Conservation (phyloP, 345 rosid species). For the Geranium brycei region DNA sequence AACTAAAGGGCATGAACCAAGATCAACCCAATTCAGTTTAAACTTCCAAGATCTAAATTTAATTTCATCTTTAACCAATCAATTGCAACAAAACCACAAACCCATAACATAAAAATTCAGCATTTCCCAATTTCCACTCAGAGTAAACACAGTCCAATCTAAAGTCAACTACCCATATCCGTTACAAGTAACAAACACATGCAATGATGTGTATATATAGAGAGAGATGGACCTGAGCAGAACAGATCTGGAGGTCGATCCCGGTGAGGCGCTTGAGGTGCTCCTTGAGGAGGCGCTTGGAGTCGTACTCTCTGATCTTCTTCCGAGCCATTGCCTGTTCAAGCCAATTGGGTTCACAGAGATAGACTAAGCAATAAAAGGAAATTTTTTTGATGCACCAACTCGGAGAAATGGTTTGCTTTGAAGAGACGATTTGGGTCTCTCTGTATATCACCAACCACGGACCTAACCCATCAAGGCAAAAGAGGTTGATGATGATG, state of each 20-base stretch:
- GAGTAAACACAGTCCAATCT: background rate
- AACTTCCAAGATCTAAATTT: too few relatives aligned
- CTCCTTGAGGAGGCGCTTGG: conserved; percentile 61
- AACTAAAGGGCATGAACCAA: background rate
- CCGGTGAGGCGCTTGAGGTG: conserved; percentile 63
- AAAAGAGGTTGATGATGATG: too few relatives aligned
- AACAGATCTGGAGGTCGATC: conserved; percentile 46
- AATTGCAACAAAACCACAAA: too few relatives aligned
- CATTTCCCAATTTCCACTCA: background rate
- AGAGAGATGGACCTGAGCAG: conserved; percentile 48
- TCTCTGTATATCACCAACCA: too few relatives aligned
- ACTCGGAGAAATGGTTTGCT: too few relatives aligned
- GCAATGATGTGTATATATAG: background rate
- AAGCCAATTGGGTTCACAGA: too few relatives aligned
- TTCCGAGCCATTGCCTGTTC: conserved; percentile 49
- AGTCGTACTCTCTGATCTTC: conserved; percentile 87
- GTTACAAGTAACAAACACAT: too few relatives aligned
- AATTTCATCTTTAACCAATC: background rate
- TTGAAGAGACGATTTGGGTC: too few relatives aligned
- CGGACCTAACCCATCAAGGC: too few relatives aligned
- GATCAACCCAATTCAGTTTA: background rate
- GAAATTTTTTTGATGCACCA: too few relatives aligned
- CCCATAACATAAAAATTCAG: background rate
- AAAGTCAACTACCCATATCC: background rate
- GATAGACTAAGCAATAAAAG: too few relatives aligned